Base-by-base conservation (phyloP, 306 rosid genomes). In the Pyrus pyrifolia region DNA sequence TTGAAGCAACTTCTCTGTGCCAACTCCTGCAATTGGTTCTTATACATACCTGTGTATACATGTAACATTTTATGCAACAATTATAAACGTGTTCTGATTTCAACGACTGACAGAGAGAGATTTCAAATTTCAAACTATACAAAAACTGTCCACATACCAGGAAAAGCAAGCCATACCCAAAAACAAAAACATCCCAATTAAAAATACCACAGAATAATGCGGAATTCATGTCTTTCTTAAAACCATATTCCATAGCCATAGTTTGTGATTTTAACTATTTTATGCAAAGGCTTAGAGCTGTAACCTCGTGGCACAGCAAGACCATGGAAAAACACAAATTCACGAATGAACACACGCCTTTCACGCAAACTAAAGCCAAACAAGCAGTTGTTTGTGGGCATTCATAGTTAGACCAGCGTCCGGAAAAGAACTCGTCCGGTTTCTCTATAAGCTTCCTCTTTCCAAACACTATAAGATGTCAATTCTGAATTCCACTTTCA, bases 1-100 rank as follows among this genome's bases (percentile, higher is more conserved):
- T 90, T 88, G 76, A 90, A 90, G 80, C 96, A 92, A 86, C 97
- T 88, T 85, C 97, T 86, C 80, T 92, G 97, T 71, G 97, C 97
- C 84, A 92, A 87, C 80, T 92, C 96, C 85, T 91, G 96, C 83
- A 91, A 75, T 81, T 87, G 90, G 72, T 88, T 91, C 83, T 88
- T 91, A 73, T 83, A 82, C 96, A 91, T 91, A 76, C 81, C 95
- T 86, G 90, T 77, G 79, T 33, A 64, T 71, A 80, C 74, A 79
- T 57, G 68, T 6, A 55, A 64, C 79, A 76, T 19, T 67, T 42
- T 27, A n/a, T n/a, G 64, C 25, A 23, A 15, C 55, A 60, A 45
- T 30, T 62, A 11, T 72, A 70, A 22, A 63, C n/a, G 15, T 4
- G 5, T 66, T 42, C 58, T 9, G 42, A 19, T 74, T 55, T 15